Evolutionary conservation across 768 basidiomycete species (phyloP).

Genomic region (Mycena pura): DNA sequence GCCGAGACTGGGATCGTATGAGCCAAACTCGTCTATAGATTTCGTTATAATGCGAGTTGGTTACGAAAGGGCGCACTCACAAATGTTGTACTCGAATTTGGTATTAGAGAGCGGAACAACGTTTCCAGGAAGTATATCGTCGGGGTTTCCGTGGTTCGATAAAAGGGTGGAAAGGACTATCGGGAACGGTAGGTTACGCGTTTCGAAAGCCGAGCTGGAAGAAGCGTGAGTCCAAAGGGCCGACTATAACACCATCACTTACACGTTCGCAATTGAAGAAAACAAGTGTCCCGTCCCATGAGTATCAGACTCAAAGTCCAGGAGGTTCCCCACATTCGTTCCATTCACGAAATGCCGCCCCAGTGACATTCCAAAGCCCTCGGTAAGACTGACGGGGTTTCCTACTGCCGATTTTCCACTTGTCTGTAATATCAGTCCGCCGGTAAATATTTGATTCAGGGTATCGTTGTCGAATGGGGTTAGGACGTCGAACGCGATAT

Average conservation of each 20-base stretch:
- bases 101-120: constrained; percentile 37
- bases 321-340: constrained; percentile 33
- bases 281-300: constrained; percentile 45
- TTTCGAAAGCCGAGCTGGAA: constrained; percentile 40
- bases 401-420: constrained; percentile 39
- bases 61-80: constrained; percentile 7
- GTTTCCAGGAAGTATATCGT: constrained; percentile 24
- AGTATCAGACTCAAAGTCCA: constrained; percentile 32
- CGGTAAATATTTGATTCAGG: constrained; percentile 30
- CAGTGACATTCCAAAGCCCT: constrained; percentile 21
- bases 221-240: constrained; percentile 3
- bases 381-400: constrained; percentile 28
- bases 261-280: constrained; percentile 42
- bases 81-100: constrained; percentile 44
- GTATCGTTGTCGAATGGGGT: constrained; percentile 32
- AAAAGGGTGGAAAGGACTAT: constrained; percentile 35
- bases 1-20: constrained; percentile 48
- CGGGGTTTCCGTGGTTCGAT: constrained; percentile 34
- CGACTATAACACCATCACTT: constrained; percentile 25
- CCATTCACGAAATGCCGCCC: constrained; percentile 36
- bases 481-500: constrained; percentile 33
- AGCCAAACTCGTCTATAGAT: constrained; percentile 46
- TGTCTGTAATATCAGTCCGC: constrained; percentile 33
- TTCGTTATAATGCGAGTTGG: not conserved
- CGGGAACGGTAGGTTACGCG: constrained; percentile 45